phyloP scores from a whole-genome alignment of 2,329 filamentous ascomycete genomes.

The Cyanodermella asteris region DNA sequence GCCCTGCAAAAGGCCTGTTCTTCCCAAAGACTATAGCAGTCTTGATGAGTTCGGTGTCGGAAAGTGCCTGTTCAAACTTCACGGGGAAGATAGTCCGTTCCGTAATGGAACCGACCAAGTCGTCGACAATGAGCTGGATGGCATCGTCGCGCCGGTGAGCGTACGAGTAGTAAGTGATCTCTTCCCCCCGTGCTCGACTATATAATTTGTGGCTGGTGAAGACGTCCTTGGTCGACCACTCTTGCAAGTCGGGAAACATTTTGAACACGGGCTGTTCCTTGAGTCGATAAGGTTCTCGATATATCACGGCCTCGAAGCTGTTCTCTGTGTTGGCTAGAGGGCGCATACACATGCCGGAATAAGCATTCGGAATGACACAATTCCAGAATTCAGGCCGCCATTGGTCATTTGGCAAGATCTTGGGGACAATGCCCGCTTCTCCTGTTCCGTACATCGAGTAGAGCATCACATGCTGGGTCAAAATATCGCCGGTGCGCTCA shows the following conservation, averaged over 20 bases:
- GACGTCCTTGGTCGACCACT: too few species aligned
- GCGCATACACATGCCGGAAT: conserved; percentile 1
- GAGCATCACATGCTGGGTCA: conserved; percentile 2
- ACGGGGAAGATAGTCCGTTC: too few species aligned
- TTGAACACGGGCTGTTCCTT: conserved; percentile 7
- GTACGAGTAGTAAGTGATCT: too few species aligned
- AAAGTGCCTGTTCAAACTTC: too few species aligned
- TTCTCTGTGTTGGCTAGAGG: conserved; percentile 1
- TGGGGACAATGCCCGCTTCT: conserved; percentile 4
- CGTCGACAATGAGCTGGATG: too few species aligned
- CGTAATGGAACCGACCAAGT: too few species aligned
- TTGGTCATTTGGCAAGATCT: conserved; percentile 1
- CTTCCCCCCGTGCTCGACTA: too few species aligned
- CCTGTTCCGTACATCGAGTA: conserved; percentile 3
- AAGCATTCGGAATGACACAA: conserved; percentile 1
- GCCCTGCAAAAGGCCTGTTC: too few species aligned
- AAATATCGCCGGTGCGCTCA: conserved; percentile 1
- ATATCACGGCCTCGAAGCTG: conserved; percentile 8
- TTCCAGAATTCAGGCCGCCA: conserved; percentile 4
- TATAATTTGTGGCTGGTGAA: too few species aligned
- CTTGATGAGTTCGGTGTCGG: too few species aligned
- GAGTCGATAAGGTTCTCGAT: conserved; percentile 4
- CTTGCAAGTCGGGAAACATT: conserved; percentile 2
- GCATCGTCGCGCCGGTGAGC: too few species aligned
- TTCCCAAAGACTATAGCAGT: too few species aligned